These are phyloP conservation scores for Neopestalotiopsis clavispora DNA, from an alignment of 2,329 filamentous ascomycete species.

Conservation along the genomic window DNA sequence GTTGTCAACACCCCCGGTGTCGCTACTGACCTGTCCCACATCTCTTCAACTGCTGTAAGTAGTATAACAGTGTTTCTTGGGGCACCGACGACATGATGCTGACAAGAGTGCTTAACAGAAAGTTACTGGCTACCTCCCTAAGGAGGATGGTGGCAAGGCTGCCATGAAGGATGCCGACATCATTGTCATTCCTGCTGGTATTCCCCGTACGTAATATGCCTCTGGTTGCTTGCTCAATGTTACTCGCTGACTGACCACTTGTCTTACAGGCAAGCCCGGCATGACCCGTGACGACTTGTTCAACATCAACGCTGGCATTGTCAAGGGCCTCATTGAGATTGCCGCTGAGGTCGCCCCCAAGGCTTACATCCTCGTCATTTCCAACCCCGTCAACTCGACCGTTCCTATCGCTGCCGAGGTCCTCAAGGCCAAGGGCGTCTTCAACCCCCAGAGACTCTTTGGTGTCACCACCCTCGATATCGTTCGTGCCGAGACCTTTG, in stretches of 20 bases:
- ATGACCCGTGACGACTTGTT: conserved; percentile 99
- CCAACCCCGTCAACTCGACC: conserved; percentile 99
- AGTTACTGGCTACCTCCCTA: conserved; percentile 86
- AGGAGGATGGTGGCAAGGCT: conserved; percentile 81
- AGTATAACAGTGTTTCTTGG: neutral
- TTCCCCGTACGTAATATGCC: conserved; percentile 77
- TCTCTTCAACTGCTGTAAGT: conserved; percentile 82
- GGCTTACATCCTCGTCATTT: conserved; percentile 95
- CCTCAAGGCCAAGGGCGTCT: conserved; percentile 89
- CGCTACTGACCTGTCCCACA: conserved; percentile 94
- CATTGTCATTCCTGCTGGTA: conserved; percentile 95
- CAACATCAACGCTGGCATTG: conserved; percentile 99
- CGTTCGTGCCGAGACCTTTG: conserved; percentile 96
- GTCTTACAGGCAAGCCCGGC: conserved; percentile 83
- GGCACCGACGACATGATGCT: conserved; percentile 25
- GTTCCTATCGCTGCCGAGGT: conserved; percentile 98
- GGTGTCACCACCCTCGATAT: conserved; percentile 99
- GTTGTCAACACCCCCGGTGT: conserved; percentile 98
- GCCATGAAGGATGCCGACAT: conserved; percentile 94
- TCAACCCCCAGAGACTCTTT: conserved; percentile 94
- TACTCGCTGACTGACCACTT: conserved; percentile 23
- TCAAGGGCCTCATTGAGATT: conserved; percentile 89
- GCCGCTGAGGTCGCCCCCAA: conserved; percentile 89
- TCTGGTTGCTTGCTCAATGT: too few species aligned
- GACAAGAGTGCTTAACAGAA: conserved; percentile 59